Conservation (phyloP, 371 early-diverging fungal genomes). For the Phascolomyces articulosus region DNA sequence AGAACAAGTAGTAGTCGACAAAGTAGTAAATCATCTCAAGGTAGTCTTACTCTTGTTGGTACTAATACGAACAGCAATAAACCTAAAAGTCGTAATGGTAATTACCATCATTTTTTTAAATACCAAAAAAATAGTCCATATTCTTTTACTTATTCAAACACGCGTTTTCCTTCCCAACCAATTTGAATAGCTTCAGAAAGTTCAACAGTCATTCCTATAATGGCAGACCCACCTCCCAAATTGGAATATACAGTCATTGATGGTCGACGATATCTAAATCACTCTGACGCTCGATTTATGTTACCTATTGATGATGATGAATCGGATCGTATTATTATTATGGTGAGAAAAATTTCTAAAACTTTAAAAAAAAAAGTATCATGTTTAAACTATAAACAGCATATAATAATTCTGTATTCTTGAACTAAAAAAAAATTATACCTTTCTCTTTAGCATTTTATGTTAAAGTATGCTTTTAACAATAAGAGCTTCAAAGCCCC, state of each 20-base stretch:
- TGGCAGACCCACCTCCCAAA: not conserved
- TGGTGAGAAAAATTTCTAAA: constrained; percentile 23
- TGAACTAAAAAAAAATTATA: not conserved
- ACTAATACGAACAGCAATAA: not conserved
- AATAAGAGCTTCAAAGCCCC: constrained; percentile 39
- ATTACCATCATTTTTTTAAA: not conserved
- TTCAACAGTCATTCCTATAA: not conserved
- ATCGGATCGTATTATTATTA: constrained; percentile 39
- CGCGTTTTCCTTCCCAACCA: too few species aligned
- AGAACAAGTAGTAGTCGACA: constrained; percentile 9
- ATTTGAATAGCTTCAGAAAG: not conserved
- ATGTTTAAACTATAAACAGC: too few species aligned
- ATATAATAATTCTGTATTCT: too few species aligned
- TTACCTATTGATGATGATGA: constrained; percentile 46
- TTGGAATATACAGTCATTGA: constrained; percentile 12
- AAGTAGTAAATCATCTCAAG: constrained; percentile 10
- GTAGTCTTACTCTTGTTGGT: not conserved
- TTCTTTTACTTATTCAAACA: too few species aligned
- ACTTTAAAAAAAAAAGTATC: too few species aligned
- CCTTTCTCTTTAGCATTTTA: constrained; percentile 33
- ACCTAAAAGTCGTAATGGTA: not conserved
- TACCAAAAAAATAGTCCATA: too few species aligned
- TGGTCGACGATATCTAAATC: constrained; percentile 18
- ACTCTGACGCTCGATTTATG: constrained; percentile 13
- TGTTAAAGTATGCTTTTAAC: constrained; percentile 39